Evolutionary conservation across 768 basidiomycete species (phyloP).

Genomic region (Pleurotus pulmonarius): DNA sequence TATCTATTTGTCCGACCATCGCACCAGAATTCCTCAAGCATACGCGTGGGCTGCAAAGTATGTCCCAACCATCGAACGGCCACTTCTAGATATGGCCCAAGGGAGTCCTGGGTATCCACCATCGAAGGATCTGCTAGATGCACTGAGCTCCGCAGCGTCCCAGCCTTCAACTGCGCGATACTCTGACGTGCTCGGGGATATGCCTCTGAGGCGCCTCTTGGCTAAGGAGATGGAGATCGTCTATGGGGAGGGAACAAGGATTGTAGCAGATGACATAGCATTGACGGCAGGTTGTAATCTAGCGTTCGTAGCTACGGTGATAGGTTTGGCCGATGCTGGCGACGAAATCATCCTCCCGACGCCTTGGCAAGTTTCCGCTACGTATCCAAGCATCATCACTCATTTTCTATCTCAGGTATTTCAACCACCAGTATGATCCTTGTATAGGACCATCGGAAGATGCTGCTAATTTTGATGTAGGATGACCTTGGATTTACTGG

Average conservation of each 20-base stretch:
- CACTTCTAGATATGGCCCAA: conserved; percentile 70
- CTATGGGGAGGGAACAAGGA: conserved; percentile 49
- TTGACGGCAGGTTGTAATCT: conserved; percentile 73
- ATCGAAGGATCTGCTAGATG: conserved; percentile 42
- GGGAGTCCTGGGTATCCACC: conserved; percentile 72
- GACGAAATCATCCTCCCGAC: conserved; percentile 72
- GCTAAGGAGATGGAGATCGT: conserved; percentile 56
- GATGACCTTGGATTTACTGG: conserved; percentile 66
- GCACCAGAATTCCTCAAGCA: conserved; percentile 51
- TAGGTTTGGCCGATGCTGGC: conserved; percentile 63
- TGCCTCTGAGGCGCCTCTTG: conserved; percentile 44
- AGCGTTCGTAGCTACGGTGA: conserved; percentile 60
- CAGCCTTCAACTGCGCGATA: conserved; percentile 51
- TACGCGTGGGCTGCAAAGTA: conserved; percentile 53
- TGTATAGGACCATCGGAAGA: no score
- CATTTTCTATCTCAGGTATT: conserved; percentile 42
- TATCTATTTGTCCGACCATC: not conserved
- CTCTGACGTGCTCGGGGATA: conserved; percentile 56
- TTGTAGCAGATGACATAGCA: conserved; percentile 55
- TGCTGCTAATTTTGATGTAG: conserved; percentile 33
- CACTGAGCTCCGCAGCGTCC: conserved; percentile 40
- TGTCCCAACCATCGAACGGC: conserved; percentile 33
- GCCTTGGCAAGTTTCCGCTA: conserved; percentile 47
- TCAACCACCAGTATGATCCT: conserved; percentile 53
- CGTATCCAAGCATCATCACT: not conserved